A percentile compares a stretch with the other conserved stretches of the same genome.
These are phyloP conservation scores for Corinectria fuckeliana DNA, from an alignment of 2,329 filamentous ascomycete genomes.

Conservation along the genomic window DNA sequence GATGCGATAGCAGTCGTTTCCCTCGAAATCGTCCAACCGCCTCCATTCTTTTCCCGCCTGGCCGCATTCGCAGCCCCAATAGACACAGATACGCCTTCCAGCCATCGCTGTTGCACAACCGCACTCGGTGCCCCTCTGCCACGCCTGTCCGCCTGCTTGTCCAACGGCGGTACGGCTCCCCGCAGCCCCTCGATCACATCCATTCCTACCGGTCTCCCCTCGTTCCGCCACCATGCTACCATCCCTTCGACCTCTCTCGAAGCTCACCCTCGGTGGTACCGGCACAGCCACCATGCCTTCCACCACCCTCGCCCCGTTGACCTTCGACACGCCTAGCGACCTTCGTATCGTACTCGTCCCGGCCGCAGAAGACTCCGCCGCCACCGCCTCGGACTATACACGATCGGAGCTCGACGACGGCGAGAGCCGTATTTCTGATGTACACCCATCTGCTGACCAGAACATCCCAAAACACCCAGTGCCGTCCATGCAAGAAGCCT, in stretches of 20 bases:
- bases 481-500: conserved; percentile 77
- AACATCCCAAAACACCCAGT: conserved; percentile 67
- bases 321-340: conserved; percentile 36
- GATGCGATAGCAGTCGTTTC: conserved; percentile 34
- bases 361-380: conserved; percentile 27
- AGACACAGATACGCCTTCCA: conserved; percentile 20
- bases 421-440: conserved; percentile 16
- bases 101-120: conserved; percentile 16
- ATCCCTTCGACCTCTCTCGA: conserved; percentile 33
- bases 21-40: conserved; percentile 28
- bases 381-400: conserved; percentile 14
- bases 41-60: conserved; percentile 32
- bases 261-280: conserved; percentile 32
- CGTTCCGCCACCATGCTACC: conserved; percentile 31
- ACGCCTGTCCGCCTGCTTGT: conserved; percentile 14
- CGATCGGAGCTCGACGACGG: conserved; percentile 25
- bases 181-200: conserved; percentile 20
- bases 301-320: conserved; percentile 39
- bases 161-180: conserved; percentile 21
- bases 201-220: conserved; percentile 9
- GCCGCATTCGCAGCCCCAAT: conserved; percentile 21
- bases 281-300: conserved; percentile 40
- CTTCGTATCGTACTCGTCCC: conserved; percentile 42
- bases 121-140: neutral
- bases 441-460: conserved; percentile 28